Base-by-base conservation (phyloP, 108 stramenopile species). In the Aurantiochytrium sp. region DNA sequence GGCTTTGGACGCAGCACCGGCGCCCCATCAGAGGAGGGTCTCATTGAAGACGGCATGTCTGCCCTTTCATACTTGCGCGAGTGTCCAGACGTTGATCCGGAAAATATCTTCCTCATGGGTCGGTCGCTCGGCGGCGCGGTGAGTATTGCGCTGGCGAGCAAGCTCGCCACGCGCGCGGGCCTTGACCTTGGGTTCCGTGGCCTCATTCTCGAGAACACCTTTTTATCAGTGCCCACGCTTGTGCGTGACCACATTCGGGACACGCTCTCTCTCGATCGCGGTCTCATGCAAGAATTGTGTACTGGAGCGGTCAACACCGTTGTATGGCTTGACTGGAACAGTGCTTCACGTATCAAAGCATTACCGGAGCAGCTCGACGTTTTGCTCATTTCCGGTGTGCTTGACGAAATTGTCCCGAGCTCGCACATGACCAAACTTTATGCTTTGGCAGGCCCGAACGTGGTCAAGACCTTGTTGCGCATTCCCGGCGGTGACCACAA, bases 121-220 rank as follows among this genome's bases (percentile, higher is more conserved):
- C 44, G 73, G 10, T 83, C 73, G 5, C 51, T 83, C 23, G 73
- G 73, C 19, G 73, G 73, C 28, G 73, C 73, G 12, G 73, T 83
- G 16, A 25, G 49, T 4, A 83, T 83, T 44, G 73, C 49, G 0
- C 18, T 83, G 16, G 73, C 73, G 28, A 5, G 16, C 51, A 83
- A 53, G 28, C 51, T 47, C 18, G 73, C 73, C 51, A n/a, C 44
- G 73, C 44, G 73, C 6, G 43, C 73, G 23, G 44, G 23, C 21
- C 16, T 44, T 14, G 51, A 47, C 0, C 23, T 53, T 6, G 49
- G 49, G 0, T 83, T 83, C 21, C 44, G 51, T 5, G 73, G 73
- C 16, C 73, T 83, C 44, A 83, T 83, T n/a, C 73, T 83, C n/a
- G 73, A 83, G 28, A 83, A 83, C 73, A 83, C 73, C 1, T 83